phyloP scores from a whole-genome alignment of 371 early-diverging fungal genomes.

The Dichotomocladium elegans region DNA sequence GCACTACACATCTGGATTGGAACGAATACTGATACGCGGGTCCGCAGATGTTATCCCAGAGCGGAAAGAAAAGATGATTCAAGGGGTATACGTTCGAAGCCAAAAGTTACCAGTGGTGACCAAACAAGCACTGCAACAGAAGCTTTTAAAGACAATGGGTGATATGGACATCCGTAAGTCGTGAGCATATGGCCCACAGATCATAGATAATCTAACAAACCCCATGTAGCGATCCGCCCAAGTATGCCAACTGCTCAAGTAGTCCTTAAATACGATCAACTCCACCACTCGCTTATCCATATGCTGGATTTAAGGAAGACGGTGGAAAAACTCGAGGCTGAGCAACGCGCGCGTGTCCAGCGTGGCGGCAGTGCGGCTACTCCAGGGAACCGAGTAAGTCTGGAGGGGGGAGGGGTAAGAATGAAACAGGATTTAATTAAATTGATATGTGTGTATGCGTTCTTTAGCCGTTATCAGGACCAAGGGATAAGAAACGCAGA shows the following conservation, averaged over 20 bases:
- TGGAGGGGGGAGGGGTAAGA: neutral
- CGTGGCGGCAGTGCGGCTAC: neutral
- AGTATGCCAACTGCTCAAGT: conserved; percentile 77
- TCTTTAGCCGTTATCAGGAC: neutral
- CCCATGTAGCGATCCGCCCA: conserved; percentile 46
- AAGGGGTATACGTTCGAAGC: conserved; percentile 74
- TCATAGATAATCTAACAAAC: too few relatives aligned
- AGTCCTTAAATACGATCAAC: conserved; percentile 69
- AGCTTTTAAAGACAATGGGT: conserved; percentile 63
- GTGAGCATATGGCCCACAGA: neutral
- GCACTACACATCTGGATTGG: neutral
- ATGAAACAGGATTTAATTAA: neutral
- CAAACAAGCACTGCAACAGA: conserved; percentile 60
- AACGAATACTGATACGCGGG: neutral
- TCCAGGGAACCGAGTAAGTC: too few relatives aligned
- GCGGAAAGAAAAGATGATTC: conserved; percentile 64
- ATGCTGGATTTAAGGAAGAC: conserved; percentile 79
- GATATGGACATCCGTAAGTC: conserved; percentile 59
- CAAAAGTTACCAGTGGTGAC: conserved; percentile 61
- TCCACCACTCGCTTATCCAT: conserved; percentile 67
- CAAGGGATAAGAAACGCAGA: neutral
- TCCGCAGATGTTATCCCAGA: conserved; percentile 30
- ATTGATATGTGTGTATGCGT: too few relatives aligned
- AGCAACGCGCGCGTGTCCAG: conserved; percentile 30
- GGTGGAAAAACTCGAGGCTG: conserved; percentile 78